Conservation (phyloP, 768 basidiomycete genomes). For the Pleurotus platypus region DNA sequence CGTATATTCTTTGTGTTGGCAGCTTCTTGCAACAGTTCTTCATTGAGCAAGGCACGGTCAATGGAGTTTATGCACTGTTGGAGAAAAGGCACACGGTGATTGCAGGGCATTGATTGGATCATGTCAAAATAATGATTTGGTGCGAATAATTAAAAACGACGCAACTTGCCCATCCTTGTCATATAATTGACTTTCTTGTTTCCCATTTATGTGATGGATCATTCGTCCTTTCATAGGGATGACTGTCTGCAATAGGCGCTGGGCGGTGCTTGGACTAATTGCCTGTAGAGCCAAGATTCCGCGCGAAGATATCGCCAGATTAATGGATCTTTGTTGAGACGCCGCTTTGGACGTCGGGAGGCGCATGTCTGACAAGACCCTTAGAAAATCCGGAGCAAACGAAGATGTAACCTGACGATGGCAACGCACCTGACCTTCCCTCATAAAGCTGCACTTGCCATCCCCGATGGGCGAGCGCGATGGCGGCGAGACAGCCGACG, state of each 20-base stretch:
- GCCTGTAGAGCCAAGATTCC: conserved; percentile 86
- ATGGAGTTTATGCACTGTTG: conserved; percentile 90
- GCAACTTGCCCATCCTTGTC: conserved; percentile 83
- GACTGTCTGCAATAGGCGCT: conserved; percentile 68
- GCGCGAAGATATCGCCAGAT: conserved; percentile 91
- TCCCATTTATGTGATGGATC: conserved; percentile 79
- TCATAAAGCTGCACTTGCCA: conserved; percentile 84
- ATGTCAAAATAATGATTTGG: conserved; percentile 1
- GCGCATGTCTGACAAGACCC: conserved; percentile 57
- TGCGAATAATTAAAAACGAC: conserved; percentile 17
- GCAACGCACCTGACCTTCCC: conserved; percentile 62
- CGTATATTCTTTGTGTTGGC: conserved; percentile 59
- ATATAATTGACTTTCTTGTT: conserved; percentile 79
- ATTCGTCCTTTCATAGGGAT: conserved; percentile 96
- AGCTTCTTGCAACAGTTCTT: conserved; percentile 76
- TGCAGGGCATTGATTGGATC: conserved; percentile 10
- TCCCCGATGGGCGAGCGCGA: conserved; percentile 81
- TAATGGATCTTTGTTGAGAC: conserved; percentile 84
- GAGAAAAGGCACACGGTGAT: conserved; percentile 20
- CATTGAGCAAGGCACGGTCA: conserved; percentile 84
- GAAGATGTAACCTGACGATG: conserved; percentile 4
- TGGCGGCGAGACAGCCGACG: conserved; percentile 88
- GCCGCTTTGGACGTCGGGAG: conserved; percentile 63
- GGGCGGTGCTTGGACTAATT: conserved; percentile 68
- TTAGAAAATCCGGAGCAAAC: conserved; percentile 9